These are phyloP conservation scores for Colletotrichum cuscutae DNA, from an alignment of 2,329 filamentous ascomycete genomes.

Conservation along the genomic window DNA sequence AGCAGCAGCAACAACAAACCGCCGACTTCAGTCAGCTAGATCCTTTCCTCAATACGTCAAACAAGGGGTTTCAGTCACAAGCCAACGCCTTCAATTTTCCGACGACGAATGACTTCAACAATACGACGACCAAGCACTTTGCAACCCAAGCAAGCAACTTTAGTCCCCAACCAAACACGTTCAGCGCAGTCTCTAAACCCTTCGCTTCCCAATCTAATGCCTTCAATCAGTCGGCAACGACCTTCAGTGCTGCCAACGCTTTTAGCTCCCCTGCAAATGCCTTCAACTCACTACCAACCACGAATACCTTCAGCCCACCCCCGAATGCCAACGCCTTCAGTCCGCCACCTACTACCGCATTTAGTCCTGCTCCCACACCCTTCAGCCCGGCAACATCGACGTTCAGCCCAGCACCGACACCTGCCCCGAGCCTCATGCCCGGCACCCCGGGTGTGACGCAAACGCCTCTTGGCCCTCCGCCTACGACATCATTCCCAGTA, in stretches of 20 bases:
- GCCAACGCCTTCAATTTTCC: neutral
- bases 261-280: conserved; percentile 10
- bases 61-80: conserved; percentile 3
- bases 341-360: conserved; percentile 16
- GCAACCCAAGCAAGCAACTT: conserved; percentile 8
- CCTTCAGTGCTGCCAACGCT: conserved; percentile 6
- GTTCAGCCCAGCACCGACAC: conserved; percentile 32
- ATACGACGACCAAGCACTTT: neutral
- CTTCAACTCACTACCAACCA: conserved; percentile 19
- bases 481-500: conserved; percentile 33
- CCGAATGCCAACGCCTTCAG: conserved; percentile 19
- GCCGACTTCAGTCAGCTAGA: conserved; percentile 10
- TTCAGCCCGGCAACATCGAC: conserved; percentile 27
- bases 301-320: conserved; percentile 1
- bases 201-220: conserved; percentile 4
- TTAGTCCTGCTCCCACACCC: conserved; percentile 23
- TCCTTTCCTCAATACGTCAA: neutral
- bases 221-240: neutral
- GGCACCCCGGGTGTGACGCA: conserved; percentile 22
- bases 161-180: neutral
- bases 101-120: conserved; percentile 12
- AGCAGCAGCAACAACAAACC: neutral
- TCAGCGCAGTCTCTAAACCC: neutral
- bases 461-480: conserved; percentile 31
- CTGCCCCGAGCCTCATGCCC: conserved; percentile 25